Percentiles rank a stretch among this genome's conserved stretches.
Evolutionary conservation across 2,329 filamentous ascomycete species (phyloP).

Genomic region (Aspergillus aculeatus): DNA sequence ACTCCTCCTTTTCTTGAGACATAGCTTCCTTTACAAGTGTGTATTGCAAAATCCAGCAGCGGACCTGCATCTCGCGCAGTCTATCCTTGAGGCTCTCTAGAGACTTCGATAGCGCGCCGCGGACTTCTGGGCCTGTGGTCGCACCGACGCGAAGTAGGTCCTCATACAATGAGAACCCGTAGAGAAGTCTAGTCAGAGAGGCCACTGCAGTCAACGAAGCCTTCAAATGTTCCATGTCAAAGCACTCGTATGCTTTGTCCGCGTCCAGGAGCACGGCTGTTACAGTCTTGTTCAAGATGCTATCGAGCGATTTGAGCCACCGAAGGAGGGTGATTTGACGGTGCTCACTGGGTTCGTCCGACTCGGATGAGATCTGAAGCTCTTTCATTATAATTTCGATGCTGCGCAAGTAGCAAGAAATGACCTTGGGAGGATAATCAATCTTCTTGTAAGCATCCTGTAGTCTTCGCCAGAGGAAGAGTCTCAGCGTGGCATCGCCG

Average conservation of each 20-base stretch:
- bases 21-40: constrained; percentile 73
- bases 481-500: constrained; percentile 75
- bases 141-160: constrained; percentile 82
- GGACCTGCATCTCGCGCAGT: constrained; percentile 81
- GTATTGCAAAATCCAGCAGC: constrained; percentile 86
- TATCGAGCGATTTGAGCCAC: constrained; percentile 76
- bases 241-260: constrained; percentile 70
- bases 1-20: constrained; percentile 62
- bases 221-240: constrained; percentile 75
- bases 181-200: constrained; percentile 70
- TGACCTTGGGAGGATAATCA: constrained; percentile 79
- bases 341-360: constrained; percentile 57
- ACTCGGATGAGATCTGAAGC: constrained; percentile 59
- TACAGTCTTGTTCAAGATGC: constrained; percentile 70
- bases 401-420: constrained; percentile 81
- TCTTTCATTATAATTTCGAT: constrained; percentile 79
- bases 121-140: constrained; percentile 59
- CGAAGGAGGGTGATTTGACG: constrained; percentile 71
- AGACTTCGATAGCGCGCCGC: constrained; percentile 44
- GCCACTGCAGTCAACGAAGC: constrained; percentile 70
- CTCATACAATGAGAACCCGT: constrained; percentile 77
- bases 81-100: constrained; percentile 60
- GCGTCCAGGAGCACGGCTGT: constrained; percentile 65
- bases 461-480: constrained; percentile 89
- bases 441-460: constrained; percentile 85